These are phyloP conservation scores for Lecanicillium sp. DNA, from an alignment of 2,329 filamentous ascomycete species.

Conservation along the genomic window DNA sequence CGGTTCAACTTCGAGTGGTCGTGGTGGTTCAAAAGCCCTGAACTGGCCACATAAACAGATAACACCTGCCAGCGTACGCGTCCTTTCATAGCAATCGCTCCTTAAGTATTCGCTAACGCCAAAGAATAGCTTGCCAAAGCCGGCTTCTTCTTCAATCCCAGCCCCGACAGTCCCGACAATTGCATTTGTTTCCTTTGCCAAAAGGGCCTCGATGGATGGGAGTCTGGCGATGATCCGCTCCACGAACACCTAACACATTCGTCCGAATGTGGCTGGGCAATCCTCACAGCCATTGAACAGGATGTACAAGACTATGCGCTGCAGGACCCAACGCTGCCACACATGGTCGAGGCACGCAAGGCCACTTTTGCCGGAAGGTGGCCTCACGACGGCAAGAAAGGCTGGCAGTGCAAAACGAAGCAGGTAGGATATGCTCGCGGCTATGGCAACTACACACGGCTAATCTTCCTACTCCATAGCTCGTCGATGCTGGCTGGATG, in stretches of 20 bases:
- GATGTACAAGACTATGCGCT: conserved; percentile 53
- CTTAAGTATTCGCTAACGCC: conserved; percentile 15
- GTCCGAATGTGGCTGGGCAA: conserved; percentile 77
- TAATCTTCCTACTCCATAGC: conserved; percentile 34
- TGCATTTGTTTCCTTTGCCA: conserved; percentile 82
- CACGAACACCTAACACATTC: conserved; percentile 81
- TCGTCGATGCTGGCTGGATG: conserved; percentile 89
- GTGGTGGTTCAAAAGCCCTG: conserved; percentile 40
- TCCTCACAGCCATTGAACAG: conserved; percentile 55
- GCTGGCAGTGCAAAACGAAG: conserved; percentile 82
- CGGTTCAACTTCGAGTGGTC: conserved; percentile 51
- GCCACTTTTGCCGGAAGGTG: conserved; percentile 78
- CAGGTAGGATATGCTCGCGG: conserved; percentile 48
- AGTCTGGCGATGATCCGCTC: conserved; percentile 73
- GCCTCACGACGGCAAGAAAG: conserved; percentile 83
- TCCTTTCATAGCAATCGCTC: conserved; percentile 5
- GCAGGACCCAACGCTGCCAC: conserved; percentile 64
- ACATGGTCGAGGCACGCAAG: conserved; percentile 68
- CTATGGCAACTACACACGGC: no score
- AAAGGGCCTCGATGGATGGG: conserved; percentile 85
- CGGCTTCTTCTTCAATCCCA: conserved; percentile 84
- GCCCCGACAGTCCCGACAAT: conserved; percentile 71
- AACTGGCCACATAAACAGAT: conserved; percentile 66
- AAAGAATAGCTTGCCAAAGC: conserved; percentile 74
- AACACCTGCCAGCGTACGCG: conserved; percentile 21